Evolutionary conservation across 768 basidiomycete genomes (phyloP).

Genomic region (Suillus variegatus): DNA sequence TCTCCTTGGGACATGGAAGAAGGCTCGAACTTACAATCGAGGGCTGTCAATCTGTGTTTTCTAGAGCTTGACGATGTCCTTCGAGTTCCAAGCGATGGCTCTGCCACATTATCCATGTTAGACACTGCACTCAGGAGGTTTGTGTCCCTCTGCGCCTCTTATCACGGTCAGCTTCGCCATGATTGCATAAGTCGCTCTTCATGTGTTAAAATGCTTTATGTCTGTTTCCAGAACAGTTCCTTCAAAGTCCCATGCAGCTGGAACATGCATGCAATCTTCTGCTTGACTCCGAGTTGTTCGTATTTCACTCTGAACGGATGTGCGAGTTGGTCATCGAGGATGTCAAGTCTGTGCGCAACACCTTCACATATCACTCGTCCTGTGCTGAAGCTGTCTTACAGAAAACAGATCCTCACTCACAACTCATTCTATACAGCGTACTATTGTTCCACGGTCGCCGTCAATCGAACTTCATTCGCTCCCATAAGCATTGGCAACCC

Average conservation of each 20-base stretch:
- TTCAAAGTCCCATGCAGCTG: constrained; percentile 81
- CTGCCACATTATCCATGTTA: constrained; percentile 67
- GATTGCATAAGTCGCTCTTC: constrained; percentile 6
- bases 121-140: constrained; percentile 81
- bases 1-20: constrained; percentile 11
- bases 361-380: not conserved
- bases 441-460: constrained; percentile 77
- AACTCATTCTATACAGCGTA: constrained; percentile 77
- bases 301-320: constrained; percentile 92
- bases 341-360: constrained; percentile 56
- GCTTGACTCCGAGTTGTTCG: constrained; percentile 83
- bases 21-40: constrained; percentile 10
- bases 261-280: constrained; percentile 80
- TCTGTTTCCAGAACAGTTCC: constrained; percentile 67
- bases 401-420: constrained; percentile 85
- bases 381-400: constrained; percentile 28
- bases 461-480: constrained; percentile 69
- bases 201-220: not conserved
- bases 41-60: not conserved
- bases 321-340: constrained; percentile 75
- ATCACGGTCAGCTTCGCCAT: constrained; percentile 67
- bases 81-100: constrained; percentile 56
- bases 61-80: constrained; percentile 88
- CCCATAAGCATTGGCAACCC: constrained; percentile 81
- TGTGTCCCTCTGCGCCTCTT: constrained; percentile 75